Evolutionary conservation across 2,329 filamentous ascomycete species (phyloP), one percentile per base, ranked within the genome.

Genomic region (Sarocladiaceae sp.): DNA sequence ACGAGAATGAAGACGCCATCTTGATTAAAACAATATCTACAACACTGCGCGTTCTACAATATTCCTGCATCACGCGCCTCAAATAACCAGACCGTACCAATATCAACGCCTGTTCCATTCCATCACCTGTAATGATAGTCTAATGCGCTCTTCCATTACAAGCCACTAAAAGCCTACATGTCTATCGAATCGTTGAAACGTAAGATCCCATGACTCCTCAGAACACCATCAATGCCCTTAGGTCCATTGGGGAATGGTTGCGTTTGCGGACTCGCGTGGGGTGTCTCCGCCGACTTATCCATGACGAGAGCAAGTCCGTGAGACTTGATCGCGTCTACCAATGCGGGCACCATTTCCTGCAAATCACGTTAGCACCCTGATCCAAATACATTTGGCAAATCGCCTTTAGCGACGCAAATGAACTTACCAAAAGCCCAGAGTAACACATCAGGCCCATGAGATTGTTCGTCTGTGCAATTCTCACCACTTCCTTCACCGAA

Each of bases 361-460:
- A 7, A 22, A n/a, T 12, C 10, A n/a, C 13, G 5, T 17, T 40
- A 23, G 13, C 40, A 44, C 12, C 20, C 11, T 40, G 13, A 10
- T 23, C 15, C 3, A 3, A 20, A 44, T 26, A 12, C 17, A 22
- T 23, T 17, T 5, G 33, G 6, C 6, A 36, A 17, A 22, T 37
- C n/a, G 7, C 22, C 8, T 25, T 20, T 10, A 6, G 10, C 42
- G 29, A 22, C n/a, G n/a, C 7, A 26, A 26, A 11, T 31, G 39
- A 29, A 78, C 86, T 63, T 78, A 95, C 90, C 74, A 99, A 70
- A 57, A 99, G 76, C 59, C 87, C 82, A 28, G 90, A 93, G 60
- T 86, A 91, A 71, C 92, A 97, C 55, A 97, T 89, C 63, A 99
- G 68, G 3, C 94, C 94, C 94, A 99, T 99, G 59, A 99, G 90